Conservation (phyloP, 179 eudicot species). For the Patellifolia procumbens region DNA sequence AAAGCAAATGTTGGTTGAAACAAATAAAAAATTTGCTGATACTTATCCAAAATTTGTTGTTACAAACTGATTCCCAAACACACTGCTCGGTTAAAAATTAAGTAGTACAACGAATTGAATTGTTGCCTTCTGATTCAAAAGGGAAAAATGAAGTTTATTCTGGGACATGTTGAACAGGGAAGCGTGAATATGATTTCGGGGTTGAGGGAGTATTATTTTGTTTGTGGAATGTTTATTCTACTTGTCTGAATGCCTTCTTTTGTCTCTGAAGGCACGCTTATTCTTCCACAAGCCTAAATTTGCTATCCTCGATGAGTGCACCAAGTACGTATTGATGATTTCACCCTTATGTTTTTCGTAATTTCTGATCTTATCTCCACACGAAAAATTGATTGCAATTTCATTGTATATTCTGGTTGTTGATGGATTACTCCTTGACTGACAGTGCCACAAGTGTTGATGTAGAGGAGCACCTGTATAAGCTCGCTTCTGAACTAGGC, state of each 20-base stretch:
- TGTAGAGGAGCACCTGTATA: constrained; percentile 96
- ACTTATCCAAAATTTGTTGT: no score
- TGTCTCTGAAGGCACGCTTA: constrained; percentile 71
- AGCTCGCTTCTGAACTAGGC: constrained; percentile 65
- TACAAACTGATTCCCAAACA: no score
- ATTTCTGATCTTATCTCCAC: background rate
- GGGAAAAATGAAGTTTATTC: no score
- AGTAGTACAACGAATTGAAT: no score
- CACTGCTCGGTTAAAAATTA: no score
- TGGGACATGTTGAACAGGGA: no score
- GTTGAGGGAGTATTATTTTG: background rate
- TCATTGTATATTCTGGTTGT: background rate
- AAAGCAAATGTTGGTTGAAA: no score
- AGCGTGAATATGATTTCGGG: no score
- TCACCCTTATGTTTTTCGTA: constrained; percentile 3
- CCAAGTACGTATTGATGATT: constrained; percentile 60
- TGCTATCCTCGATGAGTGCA: constrained; percentile 94
- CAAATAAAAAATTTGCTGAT: no score
- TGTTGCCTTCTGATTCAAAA: no score
- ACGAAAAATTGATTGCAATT: no score
- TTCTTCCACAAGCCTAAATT: constrained; percentile 98
- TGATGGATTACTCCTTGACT: constrained; percentile 11
- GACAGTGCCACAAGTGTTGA: constrained; percentile 96
- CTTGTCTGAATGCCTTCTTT: constrained; percentile 26
- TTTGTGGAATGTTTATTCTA: background rate